Conservation (phyloP, 345 rosid genomes). For the Kernera saxatilis region DNA sequence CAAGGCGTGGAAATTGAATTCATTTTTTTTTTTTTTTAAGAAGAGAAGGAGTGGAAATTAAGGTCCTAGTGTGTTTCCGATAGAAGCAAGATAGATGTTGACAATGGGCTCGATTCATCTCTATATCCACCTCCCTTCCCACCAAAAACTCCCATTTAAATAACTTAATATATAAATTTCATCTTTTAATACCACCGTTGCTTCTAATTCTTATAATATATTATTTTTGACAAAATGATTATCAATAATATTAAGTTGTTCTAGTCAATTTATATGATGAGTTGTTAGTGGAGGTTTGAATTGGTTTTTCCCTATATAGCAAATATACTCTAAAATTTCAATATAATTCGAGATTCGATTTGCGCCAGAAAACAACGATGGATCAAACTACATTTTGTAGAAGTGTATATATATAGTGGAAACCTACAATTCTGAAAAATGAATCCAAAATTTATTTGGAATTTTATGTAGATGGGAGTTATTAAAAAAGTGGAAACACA, state of each 20-base stretch:
- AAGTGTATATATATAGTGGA: not conserved
- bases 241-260: not conserved
- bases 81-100: not conserved
- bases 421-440: not conserved
- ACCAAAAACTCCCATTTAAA: not conserved
- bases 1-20: too few relatives aligned
- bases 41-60: not conserved
- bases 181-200: not conserved
- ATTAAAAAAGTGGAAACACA: not conserved
- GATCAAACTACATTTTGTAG: not conserved
- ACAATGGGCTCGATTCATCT: not conserved
- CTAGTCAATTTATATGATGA: not conserved
- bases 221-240: not conserved
- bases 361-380: not conserved
- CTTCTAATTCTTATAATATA: not conserved
- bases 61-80: slow-evolving; percentile 13
- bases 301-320: not conserved
- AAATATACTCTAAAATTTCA: not conserved
- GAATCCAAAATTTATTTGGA: not conserved
- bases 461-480: not conserved
- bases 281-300: not conserved
- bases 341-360: not conserved
- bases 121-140: not conserved
- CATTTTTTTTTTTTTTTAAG: too few relatives aligned
- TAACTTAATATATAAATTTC: not conserved